Conservation (phyloP, 306 rosid species). For the Fragaria nilgerrensis region DNA sequence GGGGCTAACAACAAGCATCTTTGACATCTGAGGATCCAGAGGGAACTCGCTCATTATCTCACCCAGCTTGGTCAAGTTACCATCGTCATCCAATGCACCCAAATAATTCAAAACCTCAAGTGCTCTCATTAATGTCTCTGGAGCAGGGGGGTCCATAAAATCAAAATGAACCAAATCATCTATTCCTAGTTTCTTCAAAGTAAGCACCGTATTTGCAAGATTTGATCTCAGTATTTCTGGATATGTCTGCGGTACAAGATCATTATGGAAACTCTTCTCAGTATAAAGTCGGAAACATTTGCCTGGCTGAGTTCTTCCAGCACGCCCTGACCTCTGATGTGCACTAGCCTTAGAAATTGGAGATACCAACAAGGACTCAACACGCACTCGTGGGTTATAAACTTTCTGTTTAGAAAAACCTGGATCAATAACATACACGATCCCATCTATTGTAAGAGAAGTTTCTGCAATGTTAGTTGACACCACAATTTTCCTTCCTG, state of each 20-base stretch:
- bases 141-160: slow-evolving; percentile 99
- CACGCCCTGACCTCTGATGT: slow-evolving; percentile 96
- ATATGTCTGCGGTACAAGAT: slow-evolving; percentile 91
- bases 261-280: slow-evolving; percentile 80
- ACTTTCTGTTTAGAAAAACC: slow-evolving; percentile 91
- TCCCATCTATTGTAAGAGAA: slow-evolving; percentile 93
- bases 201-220: slow-evolving; percentile 95
- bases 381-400: slow-evolving; percentile 87
- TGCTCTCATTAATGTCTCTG: slow-evolving; percentile 97
- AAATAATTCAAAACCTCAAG: slow-evolving; percentile 92
- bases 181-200: slow-evolving; percentile 87
- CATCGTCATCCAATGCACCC: slow-evolving; percentile 96
- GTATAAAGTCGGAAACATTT: slow-evolving; percentile 94
- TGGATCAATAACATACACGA: slow-evolving; percentile 95
- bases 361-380: slow-evolving; percentile 89
- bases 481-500: slow-evolving; percentile 96
- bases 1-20: slow-evolving; percentile 94
- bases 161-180: slow-evolving; percentile 96
- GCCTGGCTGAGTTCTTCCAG: slow-evolving; percentile 98
- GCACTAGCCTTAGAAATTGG: slow-evolving; percentile 97
- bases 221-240: slow-evolving; percentile 92
- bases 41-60: slow-evolving; percentile 97
- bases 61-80: slow-evolving; percentile 85
- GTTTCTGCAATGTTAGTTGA: slow-evolving; percentile 97
- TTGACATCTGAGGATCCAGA: slow-evolving; percentile 97